These are phyloP conservation scores for Alternaria metachromatica DNA, from an alignment of 2,329 filamentous ascomycete species.

Conservation along the genomic window DNA sequence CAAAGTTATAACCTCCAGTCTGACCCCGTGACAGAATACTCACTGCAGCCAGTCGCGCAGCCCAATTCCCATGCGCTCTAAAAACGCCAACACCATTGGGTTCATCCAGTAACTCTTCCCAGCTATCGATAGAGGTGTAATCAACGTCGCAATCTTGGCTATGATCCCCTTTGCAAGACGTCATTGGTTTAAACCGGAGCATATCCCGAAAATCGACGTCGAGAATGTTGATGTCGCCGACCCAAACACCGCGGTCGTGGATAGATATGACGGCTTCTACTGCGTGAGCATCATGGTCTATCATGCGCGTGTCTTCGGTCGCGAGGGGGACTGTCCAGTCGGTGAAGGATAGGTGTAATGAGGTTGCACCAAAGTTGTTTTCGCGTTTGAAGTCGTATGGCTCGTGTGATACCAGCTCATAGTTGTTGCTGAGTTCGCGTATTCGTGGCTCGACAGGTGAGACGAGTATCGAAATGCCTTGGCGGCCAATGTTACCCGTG, in stretches of 20 bases:
- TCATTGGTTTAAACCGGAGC: neutral
- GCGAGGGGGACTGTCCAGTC: slow-evolving; percentile 6
- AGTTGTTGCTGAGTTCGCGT: neutral
- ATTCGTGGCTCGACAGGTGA: neutral
- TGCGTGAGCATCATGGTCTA: neutral
- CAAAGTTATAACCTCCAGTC: neutral
- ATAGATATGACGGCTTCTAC: slow-evolving; percentile 8
- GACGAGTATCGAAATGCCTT: neutral
- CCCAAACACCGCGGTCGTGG: neutral
- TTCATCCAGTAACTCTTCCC: neutral
- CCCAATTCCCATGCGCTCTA: neutral
- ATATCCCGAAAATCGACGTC: neutral
- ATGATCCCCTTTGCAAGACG: neutral
- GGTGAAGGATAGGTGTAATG: slow-evolving; percentile 12
- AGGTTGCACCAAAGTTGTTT: slow-evolving; percentile 1
- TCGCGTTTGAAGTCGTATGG: neutral
- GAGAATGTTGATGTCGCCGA: slow-evolving; percentile 10
- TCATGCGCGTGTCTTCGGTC: neutral
- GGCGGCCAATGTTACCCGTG: neutral
- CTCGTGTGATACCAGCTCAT: neutral
- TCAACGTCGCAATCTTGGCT: neutral
- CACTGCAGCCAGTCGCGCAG: neutral
- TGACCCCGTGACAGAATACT: neutral
- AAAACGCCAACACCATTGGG: neutral
- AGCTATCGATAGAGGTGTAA: neutral